phyloP scores from a whole-genome alignment of 2,329 filamentous ascomycete species.

The Paramyrothecium sp. region DNA sequence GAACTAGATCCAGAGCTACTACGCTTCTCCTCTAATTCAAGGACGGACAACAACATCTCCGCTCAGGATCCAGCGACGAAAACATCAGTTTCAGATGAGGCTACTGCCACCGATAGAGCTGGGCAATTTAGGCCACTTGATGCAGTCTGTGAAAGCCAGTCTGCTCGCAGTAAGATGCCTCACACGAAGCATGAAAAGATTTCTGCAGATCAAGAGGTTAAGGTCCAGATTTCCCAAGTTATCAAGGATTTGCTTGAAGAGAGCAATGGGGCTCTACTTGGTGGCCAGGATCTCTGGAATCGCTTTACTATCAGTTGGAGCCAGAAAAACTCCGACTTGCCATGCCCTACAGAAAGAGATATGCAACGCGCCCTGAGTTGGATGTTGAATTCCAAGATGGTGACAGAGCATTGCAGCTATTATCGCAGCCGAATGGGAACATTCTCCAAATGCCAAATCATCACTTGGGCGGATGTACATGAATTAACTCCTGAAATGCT shows the following conservation, averaged over 20 bases:
- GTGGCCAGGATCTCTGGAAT: slow-evolving; percentile 48
- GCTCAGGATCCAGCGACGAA: neutral
- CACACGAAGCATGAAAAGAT: neutral
- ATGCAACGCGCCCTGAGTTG: slow-evolving; percentile 36
- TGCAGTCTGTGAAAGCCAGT: no score
- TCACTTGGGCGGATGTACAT: slow-evolving; percentile 40
- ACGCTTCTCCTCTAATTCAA: neutral
- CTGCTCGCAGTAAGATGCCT: no score
- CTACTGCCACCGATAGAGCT: no score
- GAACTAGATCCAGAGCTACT: neutral
- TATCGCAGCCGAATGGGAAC: slow-evolving; percentile 39
- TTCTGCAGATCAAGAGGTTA: slow-evolving; percentile 1
- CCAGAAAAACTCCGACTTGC: slow-evolving; percentile 34
- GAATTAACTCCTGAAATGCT: slow-evolving; percentile 40
- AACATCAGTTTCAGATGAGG: neutral
- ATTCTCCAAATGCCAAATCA: slow-evolving; percentile 42
- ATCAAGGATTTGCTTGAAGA: slow-evolving; percentile 26
- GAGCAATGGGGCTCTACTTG: slow-evolving; percentile 47
- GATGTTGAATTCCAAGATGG: slow-evolving; percentile 31
- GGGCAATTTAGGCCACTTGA: no score
- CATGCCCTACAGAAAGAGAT: slow-evolving; percentile 37
- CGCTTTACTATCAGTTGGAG: slow-evolving; percentile 45
- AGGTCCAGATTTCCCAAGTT: slow-evolving; percentile 19
- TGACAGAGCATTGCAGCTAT: slow-evolving; percentile 41
- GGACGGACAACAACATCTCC: neutral